These are phyloP conservation scores for Ustilago curta DNA, from an alignment of 1,284 basidiomycete species.

Conservation along the genomic window DNA sequence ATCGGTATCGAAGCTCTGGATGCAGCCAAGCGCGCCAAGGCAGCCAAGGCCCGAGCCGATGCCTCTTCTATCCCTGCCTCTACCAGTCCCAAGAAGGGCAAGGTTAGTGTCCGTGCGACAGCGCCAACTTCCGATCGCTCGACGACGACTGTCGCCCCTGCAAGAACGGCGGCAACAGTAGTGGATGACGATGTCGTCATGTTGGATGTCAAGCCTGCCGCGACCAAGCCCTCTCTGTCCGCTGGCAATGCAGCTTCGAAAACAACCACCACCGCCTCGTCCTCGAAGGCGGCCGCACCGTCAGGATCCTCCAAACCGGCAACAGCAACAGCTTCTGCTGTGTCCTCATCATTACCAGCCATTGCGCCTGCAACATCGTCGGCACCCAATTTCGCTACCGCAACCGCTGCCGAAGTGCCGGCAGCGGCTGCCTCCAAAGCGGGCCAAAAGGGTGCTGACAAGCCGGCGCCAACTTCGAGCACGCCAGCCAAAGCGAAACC, in stretches of 20 bases:
- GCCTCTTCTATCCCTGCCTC: conserved; percentile 22
- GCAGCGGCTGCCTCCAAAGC: conserved; percentile 8
- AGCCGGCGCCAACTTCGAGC: conserved; percentile 9
- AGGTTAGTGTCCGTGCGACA: conserved; percentile 1
- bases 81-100: conserved; percentile 36
- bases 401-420: neutral
- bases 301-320: conserved; percentile 9
- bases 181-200: conserved; percentile 40
- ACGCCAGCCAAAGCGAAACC: conserved; percentile 35
- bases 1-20: conserved; percentile 66
- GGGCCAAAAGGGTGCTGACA: conserved; percentile 16
- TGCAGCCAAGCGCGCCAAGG: conserved; percentile 50
- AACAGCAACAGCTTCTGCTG: neutral
- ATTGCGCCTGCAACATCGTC: conserved; percentile 11
- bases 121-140: neutral
- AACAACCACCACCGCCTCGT: neutral
- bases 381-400: neutral
- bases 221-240: conserved; percentile 2
- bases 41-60: conserved; percentile 51
- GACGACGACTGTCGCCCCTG: neutral
- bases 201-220: conserved; percentile 34
- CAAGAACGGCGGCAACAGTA: neutral
- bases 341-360: neutral
- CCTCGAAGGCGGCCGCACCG: conserved; percentile 13
- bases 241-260: conserved; percentile 2